Percentiles rank a stretch among this genome's conserved stretches.
Conservation (phyloP, 345 rosid genomes). For the Citrus trifoliata region DNA sequence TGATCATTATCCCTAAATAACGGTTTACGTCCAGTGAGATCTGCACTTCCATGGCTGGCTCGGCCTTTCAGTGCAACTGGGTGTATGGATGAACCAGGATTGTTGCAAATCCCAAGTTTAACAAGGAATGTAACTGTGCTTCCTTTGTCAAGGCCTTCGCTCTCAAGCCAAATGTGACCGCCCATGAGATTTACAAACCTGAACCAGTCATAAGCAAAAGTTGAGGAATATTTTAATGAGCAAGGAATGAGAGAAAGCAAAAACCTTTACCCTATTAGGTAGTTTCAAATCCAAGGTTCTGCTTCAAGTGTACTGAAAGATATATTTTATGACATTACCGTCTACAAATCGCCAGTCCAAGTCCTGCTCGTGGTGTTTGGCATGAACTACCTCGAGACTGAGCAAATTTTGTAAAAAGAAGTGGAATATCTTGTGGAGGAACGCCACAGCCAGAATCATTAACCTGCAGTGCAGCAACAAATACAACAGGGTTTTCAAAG, state of each 20-base stretch:
- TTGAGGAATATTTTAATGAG: neutral
- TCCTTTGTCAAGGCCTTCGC: constrained; percentile 82
- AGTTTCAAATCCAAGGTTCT: neutral
- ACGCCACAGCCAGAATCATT: constrained; percentile 91
- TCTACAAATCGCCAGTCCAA: constrained; percentile 91
- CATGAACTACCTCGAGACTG: constrained; percentile 51
- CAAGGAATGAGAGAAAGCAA: neutral
- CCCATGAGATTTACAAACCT: constrained; percentile 94
- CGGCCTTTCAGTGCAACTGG: constrained; percentile 39
- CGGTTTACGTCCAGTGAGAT: constrained; percentile 26
- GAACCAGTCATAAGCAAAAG: constrained; percentile 20
- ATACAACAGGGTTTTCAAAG: constrained; percentile 11
- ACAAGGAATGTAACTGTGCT: constrained; percentile 57
- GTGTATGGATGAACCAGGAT: constrained; percentile 30
- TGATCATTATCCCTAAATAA: constrained; percentile 25
- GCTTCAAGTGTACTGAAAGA: neutral
- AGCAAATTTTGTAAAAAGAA: constrained; percentile 64
- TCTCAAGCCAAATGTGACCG: constrained; percentile 88
- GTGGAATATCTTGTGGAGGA: constrained; percentile 65
- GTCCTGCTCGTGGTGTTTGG: constrained; percentile 50
- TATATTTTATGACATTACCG: constrained; percentile 44
- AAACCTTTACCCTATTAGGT: neutral
- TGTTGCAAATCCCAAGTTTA: constrained; percentile 59
- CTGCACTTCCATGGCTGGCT: constrained; percentile 56
- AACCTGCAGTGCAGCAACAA: constrained; percentile 46